Base-by-base conservation (phyloP, 1,284 basidiomycete species). In the Porogramme epimiltina region DNA sequence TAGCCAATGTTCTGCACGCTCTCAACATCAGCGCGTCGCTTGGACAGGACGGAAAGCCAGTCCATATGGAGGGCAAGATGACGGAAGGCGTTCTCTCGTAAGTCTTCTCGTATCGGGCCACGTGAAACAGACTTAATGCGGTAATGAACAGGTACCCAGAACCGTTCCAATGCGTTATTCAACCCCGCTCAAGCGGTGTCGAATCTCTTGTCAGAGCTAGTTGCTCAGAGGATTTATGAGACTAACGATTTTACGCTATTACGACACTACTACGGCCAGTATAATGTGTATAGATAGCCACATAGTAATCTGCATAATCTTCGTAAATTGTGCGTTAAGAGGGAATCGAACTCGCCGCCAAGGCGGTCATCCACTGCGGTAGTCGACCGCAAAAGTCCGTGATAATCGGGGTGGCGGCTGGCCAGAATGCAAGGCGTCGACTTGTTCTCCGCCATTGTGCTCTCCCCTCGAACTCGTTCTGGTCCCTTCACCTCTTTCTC, bases 61-160 rank as follows among this genome's bases (percentile, higher is more conserved):
- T 43, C 10, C 24, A 11, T 13, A 33, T 44, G 23, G n/a, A 25
- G 23, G 45, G 45, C 2, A 52, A 44, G 42, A 52, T 47, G 46
- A 47, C 51, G 16, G 22, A 42, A 10, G 49, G 49, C 2, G 4
- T 51, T 3, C 38, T 51, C 15, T 45, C 49, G 49, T 51, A 19
- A 34, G 49, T 46, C 1, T n/a, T n/a, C n/a, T n/a, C n/a, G n/a
- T n/a, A n/a, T n/a, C n/a, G n/a, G n/a, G n/a, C n/a, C n/a, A n/a
- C n/a, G n/a, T n/a, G n/a, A n/a, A n/a, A n/a, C n/a, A n/a, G n/a
- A n/a, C n/a, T n/a, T n/a, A n/a, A n/a, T n/a, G n/a, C n/a, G n/a
- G n/a, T n/a, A n/a, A n/a, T n/a, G n/a, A n/a, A n/a, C n/a, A 87
- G 84, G 60, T 81, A 83, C 59, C 83, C 83, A 4, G 79, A 76